Percentiles rank a stretch among this genome's conserved stretches.
Evolutionary conservation across 2,329 filamentous ascomycete genomes (phyloP).

Genomic region (Fusarium sambucinum): DNA sequence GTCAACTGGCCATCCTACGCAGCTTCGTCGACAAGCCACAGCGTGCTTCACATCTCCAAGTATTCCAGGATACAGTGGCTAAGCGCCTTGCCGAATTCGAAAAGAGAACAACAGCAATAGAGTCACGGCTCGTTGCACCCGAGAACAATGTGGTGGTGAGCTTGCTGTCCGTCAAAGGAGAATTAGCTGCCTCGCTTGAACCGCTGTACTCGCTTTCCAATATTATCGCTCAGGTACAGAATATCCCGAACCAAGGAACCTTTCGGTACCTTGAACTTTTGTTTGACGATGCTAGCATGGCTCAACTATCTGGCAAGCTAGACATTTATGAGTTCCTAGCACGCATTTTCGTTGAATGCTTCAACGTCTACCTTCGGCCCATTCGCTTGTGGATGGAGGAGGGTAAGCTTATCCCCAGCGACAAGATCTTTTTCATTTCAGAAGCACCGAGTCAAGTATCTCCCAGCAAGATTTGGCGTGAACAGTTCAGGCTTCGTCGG

Average conservation of each 20-base stretch:
- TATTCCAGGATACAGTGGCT: conserved; percentile 74
- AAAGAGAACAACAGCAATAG: conserved; percentile 66
- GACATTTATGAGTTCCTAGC: conserved; percentile 72
- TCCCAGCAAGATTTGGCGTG: conserved; percentile 78
- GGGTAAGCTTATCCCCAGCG: conserved; percentile 74
- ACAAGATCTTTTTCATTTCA: conserved; percentile 81
- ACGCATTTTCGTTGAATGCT: conserved; percentile 81
- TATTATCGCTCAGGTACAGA: conserved; percentile 70
- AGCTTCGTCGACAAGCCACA: conserved; percentile 59
- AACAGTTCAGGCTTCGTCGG: conserved; percentile 75
- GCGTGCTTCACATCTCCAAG: conserved; percentile 72
- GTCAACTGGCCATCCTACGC: conserved; percentile 61
- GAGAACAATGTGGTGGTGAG: conserved; percentile 71
- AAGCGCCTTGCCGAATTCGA: conserved; percentile 71
- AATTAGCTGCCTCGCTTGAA: conserved; percentile 65
- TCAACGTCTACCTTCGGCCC: conserved; percentile 83
- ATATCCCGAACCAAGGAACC: conserved; percentile 62
- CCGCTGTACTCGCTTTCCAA: conserved; percentile 71
- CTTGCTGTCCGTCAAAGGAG: conserved; percentile 70
- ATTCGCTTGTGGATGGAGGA: conserved; percentile 87
- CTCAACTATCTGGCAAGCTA: conserved; percentile 76
- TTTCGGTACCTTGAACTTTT: conserved; percentile 85
- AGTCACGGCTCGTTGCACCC: conserved; percentile 70
- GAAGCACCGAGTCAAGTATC: conserved; percentile 68
- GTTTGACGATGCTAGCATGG: conserved; percentile 75